phyloP scores from a whole-genome alignment of 176 grass and related monocot genomes.

The Triticum aestivum region DNA sequence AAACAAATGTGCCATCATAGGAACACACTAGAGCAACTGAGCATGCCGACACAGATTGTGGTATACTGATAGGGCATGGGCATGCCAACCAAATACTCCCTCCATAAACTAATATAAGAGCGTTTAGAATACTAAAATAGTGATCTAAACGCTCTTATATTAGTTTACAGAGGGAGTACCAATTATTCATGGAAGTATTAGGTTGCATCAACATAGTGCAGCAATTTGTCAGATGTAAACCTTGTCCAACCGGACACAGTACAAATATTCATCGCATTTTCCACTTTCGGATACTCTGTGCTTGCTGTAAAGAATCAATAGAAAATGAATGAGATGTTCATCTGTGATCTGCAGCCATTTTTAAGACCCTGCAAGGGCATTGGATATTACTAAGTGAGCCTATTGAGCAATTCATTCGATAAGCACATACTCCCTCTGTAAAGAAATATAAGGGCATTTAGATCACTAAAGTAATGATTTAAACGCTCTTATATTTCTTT shows the following conservation, averaged over 20 bases:
- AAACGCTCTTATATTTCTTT: too few relatives aligned
- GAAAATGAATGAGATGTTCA: background rate
- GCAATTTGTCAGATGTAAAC: background rate
- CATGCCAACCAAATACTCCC: background rate
- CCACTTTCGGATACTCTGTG: background rate
- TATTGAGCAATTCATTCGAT: background rate
- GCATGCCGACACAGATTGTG: background rate
- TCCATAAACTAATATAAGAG: too few relatives aligned
- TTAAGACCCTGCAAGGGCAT: background rate
- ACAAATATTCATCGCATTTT: background rate
- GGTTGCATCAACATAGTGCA: background rate
- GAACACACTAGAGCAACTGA: background rate
- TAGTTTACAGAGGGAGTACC: too few relatives aligned
- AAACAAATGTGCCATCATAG: too few relatives aligned
- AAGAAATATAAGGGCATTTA: too few relatives aligned
- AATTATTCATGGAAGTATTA: background rate
- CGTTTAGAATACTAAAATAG: too few relatives aligned
- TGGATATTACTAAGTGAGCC: background rate
- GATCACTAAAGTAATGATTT: too few relatives aligned
- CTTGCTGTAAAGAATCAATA: background rate
- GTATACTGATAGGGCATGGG: background rate
- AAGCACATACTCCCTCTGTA: background rate
- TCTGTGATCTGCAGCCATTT: background rate
- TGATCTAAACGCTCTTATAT: too few relatives aligned
- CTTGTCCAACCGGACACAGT: background rate